Conservation (phyloP, 768 basidiomycete species). For the Tubosaeta sp. region DNA sequence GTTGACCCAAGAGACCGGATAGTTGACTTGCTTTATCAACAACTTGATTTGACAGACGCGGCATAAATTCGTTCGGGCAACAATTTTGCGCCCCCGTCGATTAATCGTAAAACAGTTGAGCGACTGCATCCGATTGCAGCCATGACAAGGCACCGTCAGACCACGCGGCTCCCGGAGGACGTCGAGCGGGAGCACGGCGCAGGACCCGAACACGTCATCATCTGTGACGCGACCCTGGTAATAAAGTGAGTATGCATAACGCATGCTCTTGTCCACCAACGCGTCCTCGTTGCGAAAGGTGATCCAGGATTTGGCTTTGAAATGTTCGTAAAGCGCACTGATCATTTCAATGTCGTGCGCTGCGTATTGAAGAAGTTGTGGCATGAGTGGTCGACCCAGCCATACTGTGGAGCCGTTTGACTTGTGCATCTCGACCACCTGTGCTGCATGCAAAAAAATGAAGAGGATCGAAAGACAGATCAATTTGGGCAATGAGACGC, state of each 20-base stretch:
- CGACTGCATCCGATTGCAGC: conserved; percentile 28
- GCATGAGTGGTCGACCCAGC: conserved; percentile 35
- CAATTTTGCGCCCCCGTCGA: conserved; percentile 14
- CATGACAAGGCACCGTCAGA: conserved; percentile 19
- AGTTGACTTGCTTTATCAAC: conserved; percentile 20
- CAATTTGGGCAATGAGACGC: not conserved
- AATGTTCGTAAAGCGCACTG: conserved; percentile 32
- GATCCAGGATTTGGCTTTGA: conserved; percentile 25
- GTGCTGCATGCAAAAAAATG: conserved; percentile 18
- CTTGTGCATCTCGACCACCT: conserved; percentile 37
- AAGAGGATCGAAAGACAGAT: not conserved
- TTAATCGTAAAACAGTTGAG: conserved; percentile 22
- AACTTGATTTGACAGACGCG: conserved; percentile 30
- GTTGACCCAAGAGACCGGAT: conserved; percentile 20
- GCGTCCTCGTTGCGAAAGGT: conserved; percentile 9
- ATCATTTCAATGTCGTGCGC: conserved; percentile 41
- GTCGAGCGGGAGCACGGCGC: conserved; percentile 23
- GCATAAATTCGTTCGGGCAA: conserved; percentile 23
- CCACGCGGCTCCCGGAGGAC: conserved; percentile 25
- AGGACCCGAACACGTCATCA: conserved; percentile 21
- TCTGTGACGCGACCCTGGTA: conserved; percentile 26
- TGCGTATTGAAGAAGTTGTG: conserved; percentile 37
- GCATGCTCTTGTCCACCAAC: conserved; percentile 25
- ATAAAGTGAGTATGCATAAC: conserved; percentile 26
- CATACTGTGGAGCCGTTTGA: conserved; percentile 27